Percentiles rank a stretch among this genome's conserved stretches.
Evolutionary conservation across 2,329 filamentous ascomycete genomes (phyloP).

Genomic region (Fusarium pininemorale): DNA sequence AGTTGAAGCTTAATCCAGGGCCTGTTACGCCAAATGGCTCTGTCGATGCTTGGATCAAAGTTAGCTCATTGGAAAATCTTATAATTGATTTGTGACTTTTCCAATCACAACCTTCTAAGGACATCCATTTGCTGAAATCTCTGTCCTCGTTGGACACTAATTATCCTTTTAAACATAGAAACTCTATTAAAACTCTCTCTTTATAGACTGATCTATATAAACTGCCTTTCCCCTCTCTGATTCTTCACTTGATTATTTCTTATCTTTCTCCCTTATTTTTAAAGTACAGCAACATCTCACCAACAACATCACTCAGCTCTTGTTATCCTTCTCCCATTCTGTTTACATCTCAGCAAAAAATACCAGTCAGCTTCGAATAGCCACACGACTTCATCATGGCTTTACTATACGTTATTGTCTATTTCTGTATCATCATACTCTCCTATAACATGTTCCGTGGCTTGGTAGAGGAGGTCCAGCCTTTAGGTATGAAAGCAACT

Average conservation of each 20-base stretch:
- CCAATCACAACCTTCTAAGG: too few species aligned
- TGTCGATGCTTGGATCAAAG: not conserved
- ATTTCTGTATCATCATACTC: not conserved
- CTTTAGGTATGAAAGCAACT: not conserved
- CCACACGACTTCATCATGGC: not conserved
- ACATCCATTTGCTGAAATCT: not conserved
- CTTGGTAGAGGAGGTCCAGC: not conserved
- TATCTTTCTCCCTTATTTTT: too few species aligned
- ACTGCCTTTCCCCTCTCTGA: not conserved
- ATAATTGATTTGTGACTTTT: not conserved
- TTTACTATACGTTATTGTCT: not conserved
- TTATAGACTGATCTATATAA: not conserved
- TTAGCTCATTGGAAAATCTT: rapidly evolving
- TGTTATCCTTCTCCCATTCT: not conserved
- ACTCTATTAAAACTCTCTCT: not conserved
- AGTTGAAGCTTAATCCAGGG: not conserved
- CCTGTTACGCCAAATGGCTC: rapidly evolving
- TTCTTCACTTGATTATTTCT: too few species aligned
- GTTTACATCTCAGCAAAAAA: not conserved
- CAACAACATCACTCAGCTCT: not conserved
- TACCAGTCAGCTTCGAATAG: not conserved
- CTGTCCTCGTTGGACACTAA: not conserved
- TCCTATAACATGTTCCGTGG: not conserved
- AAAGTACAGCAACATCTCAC: not conserved
- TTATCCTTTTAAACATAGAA: not conserved